Conservation (phyloP, 176 grass and related monocot species). For the Canna indica region DNA sequence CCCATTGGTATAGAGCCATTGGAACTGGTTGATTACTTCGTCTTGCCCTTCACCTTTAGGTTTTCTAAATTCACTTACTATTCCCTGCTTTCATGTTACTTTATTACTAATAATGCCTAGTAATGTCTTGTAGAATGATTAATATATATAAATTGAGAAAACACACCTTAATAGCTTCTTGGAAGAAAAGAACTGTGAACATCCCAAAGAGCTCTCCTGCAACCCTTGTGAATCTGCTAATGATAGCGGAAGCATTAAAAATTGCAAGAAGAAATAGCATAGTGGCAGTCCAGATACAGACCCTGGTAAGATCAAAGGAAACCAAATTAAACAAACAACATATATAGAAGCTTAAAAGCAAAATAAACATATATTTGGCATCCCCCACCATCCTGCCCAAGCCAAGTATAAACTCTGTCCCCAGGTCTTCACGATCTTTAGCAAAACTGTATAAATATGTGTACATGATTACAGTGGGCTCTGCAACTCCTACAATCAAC, state of each 20-base stretch:
- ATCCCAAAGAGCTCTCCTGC: conserved; percentile 94
- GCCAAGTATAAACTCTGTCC: conserved; percentile 58
- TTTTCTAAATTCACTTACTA: conserved; percentile 62
- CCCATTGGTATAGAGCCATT: conserved; percentile 82
- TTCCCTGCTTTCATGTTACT: conserved; percentile 34
- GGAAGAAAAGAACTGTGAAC: conserved; percentile 82
- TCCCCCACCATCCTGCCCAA: conserved; percentile 83
- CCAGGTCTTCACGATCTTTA: conserved; percentile 42
- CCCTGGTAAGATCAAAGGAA: conserved; percentile 39
- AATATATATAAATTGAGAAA: background rate
- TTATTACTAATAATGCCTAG: background rate
- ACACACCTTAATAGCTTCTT: conserved; percentile 76
- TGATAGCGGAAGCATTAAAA: conserved; percentile 70
- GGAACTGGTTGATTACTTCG: conserved; percentile 36
- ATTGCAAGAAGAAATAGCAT: conserved; percentile 76
- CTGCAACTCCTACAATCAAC: conserved; percentile 85
- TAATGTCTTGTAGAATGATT: background rate
- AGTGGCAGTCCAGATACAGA: conserved; percentile 85
- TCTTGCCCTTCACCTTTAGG: conserved; percentile 35
- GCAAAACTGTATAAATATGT: conserved; percentile 82
- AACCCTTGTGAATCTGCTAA: conserved; percentile 88
- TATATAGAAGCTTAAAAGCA: conserved; percentile 1
- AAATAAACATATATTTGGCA: background rate
- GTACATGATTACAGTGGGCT: conserved; percentile 95
- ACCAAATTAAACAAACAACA: background rate